Conservation (phyloP, 768 basidiomycete species). For the Gymnopilus dilepis region DNA sequence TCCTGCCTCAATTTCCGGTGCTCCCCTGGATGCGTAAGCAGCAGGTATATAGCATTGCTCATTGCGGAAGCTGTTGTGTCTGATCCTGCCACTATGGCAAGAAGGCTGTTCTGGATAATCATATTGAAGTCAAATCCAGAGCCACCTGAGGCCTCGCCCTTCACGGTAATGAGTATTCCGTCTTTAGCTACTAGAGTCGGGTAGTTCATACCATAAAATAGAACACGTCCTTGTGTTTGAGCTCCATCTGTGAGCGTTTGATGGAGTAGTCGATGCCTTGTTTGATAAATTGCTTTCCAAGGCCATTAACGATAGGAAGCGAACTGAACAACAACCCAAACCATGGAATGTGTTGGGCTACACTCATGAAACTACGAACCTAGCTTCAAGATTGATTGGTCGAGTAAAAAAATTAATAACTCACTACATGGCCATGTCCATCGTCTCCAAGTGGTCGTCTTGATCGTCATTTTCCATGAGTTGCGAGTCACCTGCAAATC, state of each 20-base stretch:
- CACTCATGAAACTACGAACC: constrained; percentile 17
- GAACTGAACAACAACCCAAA: constrained; percentile 8
- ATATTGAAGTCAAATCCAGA: constrained; percentile 7
- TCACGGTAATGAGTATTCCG: neutral
- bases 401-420: neutral
- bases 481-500: constrained; percentile 35
- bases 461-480: constrained; percentile 31
- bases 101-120: constrained; percentile 21
- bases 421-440: constrained; percentile 25
- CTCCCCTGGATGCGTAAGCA: constrained; percentile 27
- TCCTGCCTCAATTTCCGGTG: constrained; percentile 30
- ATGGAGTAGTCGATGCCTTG: constrained; percentile 22
- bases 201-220: constrained; percentile 33
- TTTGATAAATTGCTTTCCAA: constrained; percentile 12
- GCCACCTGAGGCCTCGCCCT: constrained; percentile 20
- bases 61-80: constrained; percentile 32
- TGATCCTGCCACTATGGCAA: constrained; percentile 35
- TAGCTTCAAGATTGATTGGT: neutral
- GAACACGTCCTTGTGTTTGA: constrained; percentile 30
- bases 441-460: constrained; percentile 22
- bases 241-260: constrained; percentile 18
- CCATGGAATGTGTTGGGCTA: constrained; percentile 28
- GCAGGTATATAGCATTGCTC: constrained; percentile 27
- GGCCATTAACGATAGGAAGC: constrained; percentile 13
- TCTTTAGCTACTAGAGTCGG: too few species aligned